Base-by-base conservation (phyloP, 2,329 filamentous ascomycete genomes). In the Exophiala calicioides region DNA sequence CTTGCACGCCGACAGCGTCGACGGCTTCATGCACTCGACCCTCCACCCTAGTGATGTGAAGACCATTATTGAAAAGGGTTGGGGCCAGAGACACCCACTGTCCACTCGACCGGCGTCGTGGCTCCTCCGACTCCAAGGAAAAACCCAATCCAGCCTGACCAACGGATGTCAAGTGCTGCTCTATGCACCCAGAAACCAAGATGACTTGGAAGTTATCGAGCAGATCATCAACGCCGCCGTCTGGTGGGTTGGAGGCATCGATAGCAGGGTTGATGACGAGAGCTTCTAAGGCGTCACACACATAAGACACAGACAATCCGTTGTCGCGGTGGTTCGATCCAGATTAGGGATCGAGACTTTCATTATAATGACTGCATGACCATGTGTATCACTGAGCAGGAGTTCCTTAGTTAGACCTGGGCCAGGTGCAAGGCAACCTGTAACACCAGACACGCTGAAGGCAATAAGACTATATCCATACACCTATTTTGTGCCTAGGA, bases 11-110 rank as follows among this genome's bases (percentile, higher is more conserved):
- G 34, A 47, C 24, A 38, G 29, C 5, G 32, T 32, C 15, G 37
- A 45, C n/a, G 52, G 48, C 4, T 49, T 45, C n/a, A 49, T 55
- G 21, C 32, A 43, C 3, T 36, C 31, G 5, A 44, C 40, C 5
- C 74, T 95, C 41, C 88, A 93, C 61, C 87, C 88, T 0, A 79
- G 84, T 31, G 89, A 94, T 62, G 86, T 86, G 40, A 80, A 76
- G 58, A 73, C 84, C 40, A 77, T 93, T 13, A 69, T 95, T 18
- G 77, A 83, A 56, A 82, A 81, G 52, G 86, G 88, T 1, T 94
- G 89, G 88, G 90, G 85, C 1, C 82, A 94, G 69, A 60, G 78
- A 15, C 79, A 82, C 67, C 78, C 78, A 4, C 58, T 71, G 9
- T 52, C 52, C 4, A 50, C 39, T 15, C 47, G 52, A 4, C 32